Percentiles rank a stretch among this genome's conserved stretches.
These are phyloP conservation scores for Uncinocarpus reesii DNA, from an alignment of 2,329 filamentous ascomycete genomes.

Conservation along the genomic window DNA sequence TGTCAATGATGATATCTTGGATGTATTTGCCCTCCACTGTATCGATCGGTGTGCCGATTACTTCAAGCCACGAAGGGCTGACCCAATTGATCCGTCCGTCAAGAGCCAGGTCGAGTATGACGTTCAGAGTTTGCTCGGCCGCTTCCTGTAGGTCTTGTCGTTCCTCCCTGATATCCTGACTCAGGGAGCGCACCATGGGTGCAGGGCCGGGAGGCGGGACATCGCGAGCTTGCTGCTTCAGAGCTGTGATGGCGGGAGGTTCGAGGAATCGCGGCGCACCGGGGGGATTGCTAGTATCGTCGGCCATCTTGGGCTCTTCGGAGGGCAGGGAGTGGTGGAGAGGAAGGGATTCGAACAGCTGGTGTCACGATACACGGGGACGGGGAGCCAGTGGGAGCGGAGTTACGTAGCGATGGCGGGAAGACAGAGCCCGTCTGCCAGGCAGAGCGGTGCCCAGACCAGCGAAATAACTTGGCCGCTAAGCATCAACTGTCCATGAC, in stretches of 20 bases:
- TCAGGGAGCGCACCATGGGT: constrained; percentile 55
- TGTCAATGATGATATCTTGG: constrained; percentile 67
- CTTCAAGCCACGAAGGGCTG: constrained; percentile 88
- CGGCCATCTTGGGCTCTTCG: constrained; percentile 28
- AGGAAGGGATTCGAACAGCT: constrained; percentile 13
- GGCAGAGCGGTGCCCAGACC: constrained; percentile 36
- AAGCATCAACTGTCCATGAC: constrained; percentile 31
- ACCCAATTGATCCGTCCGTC: constrained; percentile 90
- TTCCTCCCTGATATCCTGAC: constrained; percentile 84
- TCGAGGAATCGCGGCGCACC: constrained; percentile 30
- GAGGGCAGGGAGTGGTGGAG: background rate
- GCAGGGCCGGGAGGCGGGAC: constrained; percentile 20
- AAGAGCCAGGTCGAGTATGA: constrained; percentile 86
- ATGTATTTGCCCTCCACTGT: constrained; percentile 67
- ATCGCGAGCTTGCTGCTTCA: constrained; percentile 36
- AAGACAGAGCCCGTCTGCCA: constrained; percentile 34
- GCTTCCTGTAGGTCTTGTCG: constrained; percentile 88
- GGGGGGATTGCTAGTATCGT: constrained; percentile 25
- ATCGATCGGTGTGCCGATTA: constrained; percentile 69
- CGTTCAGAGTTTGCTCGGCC: constrained; percentile 90
- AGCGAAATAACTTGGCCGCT: constrained; percentile 34
- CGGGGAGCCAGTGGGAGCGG: background rate
- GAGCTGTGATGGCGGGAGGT: constrained; percentile 36
- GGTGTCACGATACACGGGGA: constrained; percentile 5
- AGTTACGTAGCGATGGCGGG: constrained; percentile 14